These are phyloP conservation scores for Pisolithus albus DNA, from an alignment of 768 basidiomycete genomes.

Conservation along the genomic window DNA sequence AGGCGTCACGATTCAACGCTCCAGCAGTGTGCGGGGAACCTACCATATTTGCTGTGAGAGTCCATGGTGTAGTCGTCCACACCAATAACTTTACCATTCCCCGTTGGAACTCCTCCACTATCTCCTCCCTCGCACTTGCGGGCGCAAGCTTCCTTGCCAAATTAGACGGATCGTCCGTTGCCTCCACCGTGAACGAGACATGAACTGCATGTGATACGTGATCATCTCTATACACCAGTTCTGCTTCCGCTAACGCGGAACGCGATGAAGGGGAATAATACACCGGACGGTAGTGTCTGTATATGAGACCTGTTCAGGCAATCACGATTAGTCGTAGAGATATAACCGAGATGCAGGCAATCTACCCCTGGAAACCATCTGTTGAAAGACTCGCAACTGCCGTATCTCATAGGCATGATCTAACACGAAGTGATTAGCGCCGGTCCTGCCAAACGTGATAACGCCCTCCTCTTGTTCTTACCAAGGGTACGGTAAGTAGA, in stretches of 20 bases:
- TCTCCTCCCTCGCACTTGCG: conserved; percentile 7
- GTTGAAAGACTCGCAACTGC: conserved; percentile 77
- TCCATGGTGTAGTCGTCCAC: conserved; percentile 99
- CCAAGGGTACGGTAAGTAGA: conserved; percentile 85
- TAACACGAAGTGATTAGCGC: conserved; percentile 23
- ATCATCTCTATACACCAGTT: conserved; percentile 83
- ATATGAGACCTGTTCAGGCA: conserved; percentile 59
- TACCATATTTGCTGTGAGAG: conserved; percentile 92
- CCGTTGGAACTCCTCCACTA: conserved; percentile 28
- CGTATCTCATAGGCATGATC: conserved; percentile 85
- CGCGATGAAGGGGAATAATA: conserved; percentile 93
- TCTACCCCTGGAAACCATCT: conserved; percentile 81
- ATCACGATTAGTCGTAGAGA: neutral
- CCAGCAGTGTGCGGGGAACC: conserved; percentile 10
- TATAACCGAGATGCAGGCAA: neutral
- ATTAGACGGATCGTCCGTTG: conserved; percentile 6
- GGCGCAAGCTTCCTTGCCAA: neutral
- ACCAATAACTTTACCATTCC: conserved; percentile 54
- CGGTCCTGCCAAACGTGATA: neutral
- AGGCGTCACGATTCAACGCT: neutral
- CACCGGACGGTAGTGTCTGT: conserved; percentile 81
- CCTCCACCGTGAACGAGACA: conserved; percentile 66
- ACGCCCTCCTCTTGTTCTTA: conserved; percentile 23
- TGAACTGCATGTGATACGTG: conserved; percentile 87
- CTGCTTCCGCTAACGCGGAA: conserved; percentile 93